phyloP scores from a whole-genome alignment of 176 grass and related monocot genomes.

The Coix lacrymajobi region DNA sequence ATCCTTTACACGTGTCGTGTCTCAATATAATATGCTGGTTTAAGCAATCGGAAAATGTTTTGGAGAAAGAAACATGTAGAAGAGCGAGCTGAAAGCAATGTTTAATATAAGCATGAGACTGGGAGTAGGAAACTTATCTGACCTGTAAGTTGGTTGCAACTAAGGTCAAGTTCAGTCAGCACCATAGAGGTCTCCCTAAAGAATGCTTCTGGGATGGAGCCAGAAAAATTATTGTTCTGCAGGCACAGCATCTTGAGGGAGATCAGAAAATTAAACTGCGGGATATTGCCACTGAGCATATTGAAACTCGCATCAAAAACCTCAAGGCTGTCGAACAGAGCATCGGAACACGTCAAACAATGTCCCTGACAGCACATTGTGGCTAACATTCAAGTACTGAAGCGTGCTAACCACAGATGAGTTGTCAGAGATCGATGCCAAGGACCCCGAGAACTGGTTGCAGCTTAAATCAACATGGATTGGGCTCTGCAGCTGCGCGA shows the following conservation, averaged over 20 bases:
- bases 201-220: slow-evolving; percentile 76
- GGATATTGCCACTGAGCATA: slow-evolving; percentile 62
- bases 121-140: slow-evolving; percentile 4
- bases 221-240: slow-evolving; percentile 69
- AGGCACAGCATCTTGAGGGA: slow-evolving; percentile 72
- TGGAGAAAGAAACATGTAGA: background rate
- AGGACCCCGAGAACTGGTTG: slow-evolving; percentile 61
- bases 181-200: slow-evolving; percentile 82
- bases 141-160: slow-evolving; percentile 91
- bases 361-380: slow-evolving; percentile 64
- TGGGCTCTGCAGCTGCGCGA: slow-evolving; percentile 53
- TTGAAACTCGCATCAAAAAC: slow-evolving; percentile 94
- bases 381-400: slow-evolving; percentile 76
- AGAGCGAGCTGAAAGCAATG: background rate
- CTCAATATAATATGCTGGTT: background rate
- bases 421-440: slow-evolving; percentile 61
- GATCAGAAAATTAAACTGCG: slow-evolving; percentile 77
- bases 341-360: slow-evolving; percentile 63
- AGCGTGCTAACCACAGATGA: slow-evolving; percentile 51
- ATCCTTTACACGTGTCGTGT: background rate
- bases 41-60: slow-evolving; percentile 8
- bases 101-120: background rate
- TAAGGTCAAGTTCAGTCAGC: slow-evolving; percentile 78
- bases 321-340: slow-evolving; percentile 71
- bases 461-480: slow-evolving; percentile 78